phyloP scores from a whole-genome alignment of 2,329 filamentous ascomycete genomes.

The Fusarium sp. region DNA sequence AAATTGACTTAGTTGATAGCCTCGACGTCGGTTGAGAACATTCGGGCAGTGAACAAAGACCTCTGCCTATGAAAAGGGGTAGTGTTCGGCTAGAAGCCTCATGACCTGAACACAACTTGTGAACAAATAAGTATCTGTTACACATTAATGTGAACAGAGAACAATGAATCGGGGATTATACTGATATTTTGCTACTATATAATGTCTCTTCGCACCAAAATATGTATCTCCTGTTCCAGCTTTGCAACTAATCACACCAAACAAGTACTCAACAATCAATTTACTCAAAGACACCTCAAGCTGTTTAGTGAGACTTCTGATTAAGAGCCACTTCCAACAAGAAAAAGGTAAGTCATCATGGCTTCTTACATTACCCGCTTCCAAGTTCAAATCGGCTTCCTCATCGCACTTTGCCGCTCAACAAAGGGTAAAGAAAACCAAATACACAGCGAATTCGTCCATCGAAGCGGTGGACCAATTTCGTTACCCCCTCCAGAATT shows the following conservation, averaged over 20 bases:
- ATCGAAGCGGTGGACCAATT: constrained; percentile 1
- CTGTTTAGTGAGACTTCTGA: not conserved
- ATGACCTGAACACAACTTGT: not conserved
- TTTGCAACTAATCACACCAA: not conserved
- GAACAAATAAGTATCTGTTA: not conserved
- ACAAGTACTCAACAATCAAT: not conserved
- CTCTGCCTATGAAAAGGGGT: not conserved
- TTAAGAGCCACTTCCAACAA: not conserved
- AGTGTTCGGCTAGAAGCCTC: not conserved
- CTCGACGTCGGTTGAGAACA: too few relatives aligned
- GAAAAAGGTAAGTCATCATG: not conserved
- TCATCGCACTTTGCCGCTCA: constrained; percentile 8
- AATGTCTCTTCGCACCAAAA: not conserved
- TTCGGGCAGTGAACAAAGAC: not conserved
- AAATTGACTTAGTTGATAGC: too few relatives aligned
- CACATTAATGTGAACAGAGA: not conserved
- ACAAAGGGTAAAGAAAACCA: not conserved
- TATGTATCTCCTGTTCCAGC: not conserved
- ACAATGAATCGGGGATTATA: too few relatives aligned
- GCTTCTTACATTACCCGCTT: not conserved
- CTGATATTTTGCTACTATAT: not conserved
- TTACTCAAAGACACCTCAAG: not conserved
- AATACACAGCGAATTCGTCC: not conserved
- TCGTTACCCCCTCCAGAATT: not conserved
- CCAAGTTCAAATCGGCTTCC: constrained; percentile 15